Evolutionary conservation across 129 eudicot genomes (phyloP).

Genomic region (Flaveria trinervia): DNA sequence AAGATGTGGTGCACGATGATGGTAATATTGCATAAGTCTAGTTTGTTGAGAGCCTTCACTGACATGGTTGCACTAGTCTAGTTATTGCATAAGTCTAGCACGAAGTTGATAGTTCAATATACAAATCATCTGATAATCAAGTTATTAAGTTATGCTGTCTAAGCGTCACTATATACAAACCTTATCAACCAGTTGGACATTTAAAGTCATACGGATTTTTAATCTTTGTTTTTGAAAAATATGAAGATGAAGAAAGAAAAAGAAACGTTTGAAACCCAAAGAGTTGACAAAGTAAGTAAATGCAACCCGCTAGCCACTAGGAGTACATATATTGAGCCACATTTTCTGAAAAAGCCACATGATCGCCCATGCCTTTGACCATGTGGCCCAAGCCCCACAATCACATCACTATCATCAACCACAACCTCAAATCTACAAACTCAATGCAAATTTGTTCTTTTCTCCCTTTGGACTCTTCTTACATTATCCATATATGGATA

Average conservation of each 20-base stretch:
- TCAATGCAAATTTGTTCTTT: conserved; percentile 27
- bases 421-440: conserved; percentile 36
- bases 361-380: conserved; percentile 47
- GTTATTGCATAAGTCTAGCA: too few relatives aligned
- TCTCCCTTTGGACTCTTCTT: conserved; percentile 22
- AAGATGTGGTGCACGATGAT: not conserved
- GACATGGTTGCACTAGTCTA: too few relatives aligned
- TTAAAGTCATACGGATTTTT: not conserved
- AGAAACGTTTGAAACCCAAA: not conserved
- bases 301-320: conserved; percentile 30
- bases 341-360: conserved; percentile 31
- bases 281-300: conserved; percentile 34
- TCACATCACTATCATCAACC: conserved; percentile 29
- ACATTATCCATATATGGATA: conserved; percentile 32
- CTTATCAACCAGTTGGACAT: too few relatives aligned
- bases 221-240: not conserved
- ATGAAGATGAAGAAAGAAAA: not conserved
- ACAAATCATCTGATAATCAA: too few relatives aligned
- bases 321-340: conserved; percentile 26
- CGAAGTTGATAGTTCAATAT: too few relatives aligned
- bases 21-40: not conserved
- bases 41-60: not conserved
- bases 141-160: too few relatives aligned
- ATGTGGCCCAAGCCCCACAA: conserved; percentile 33
- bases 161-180: too few relatives aligned